phyloP scores from a whole-genome alignment of 2,329 filamentous ascomycete genomes.

The Teratosphaeria destructans region DNA sequence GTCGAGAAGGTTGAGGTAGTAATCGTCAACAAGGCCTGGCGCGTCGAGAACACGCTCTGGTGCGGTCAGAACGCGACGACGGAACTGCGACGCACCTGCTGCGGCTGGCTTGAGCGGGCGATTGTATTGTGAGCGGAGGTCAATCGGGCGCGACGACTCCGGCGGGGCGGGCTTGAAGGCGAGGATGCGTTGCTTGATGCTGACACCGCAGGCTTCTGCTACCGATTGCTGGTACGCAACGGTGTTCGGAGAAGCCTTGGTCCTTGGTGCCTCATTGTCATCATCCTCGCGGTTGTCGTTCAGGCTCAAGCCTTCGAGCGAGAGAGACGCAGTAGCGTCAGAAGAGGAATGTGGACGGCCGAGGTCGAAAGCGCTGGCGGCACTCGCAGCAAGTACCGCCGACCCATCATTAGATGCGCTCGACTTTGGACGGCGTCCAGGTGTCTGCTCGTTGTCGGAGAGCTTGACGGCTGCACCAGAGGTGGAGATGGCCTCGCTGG shows the following conservation, averaged over 20 bases:
- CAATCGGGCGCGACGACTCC: conserved; percentile 95
- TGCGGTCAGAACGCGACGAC: conserved; percentile 83
- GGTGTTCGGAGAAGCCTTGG: conserved; percentile 74
- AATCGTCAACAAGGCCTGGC: conserved; percentile 91
- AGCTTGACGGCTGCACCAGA: conserved; percentile 72
- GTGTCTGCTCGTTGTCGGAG: conserved; percentile 56
- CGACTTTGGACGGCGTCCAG: conserved; percentile 53
- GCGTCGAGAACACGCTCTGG: conserved; percentile 95
- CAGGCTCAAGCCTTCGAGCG: conserved; percentile 69
- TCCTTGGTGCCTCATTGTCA: conserved; percentile 48
- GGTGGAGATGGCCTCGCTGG: conserved; percentile 71
- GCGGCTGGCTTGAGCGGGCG: conserved; percentile 74
- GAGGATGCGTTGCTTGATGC: conserved; percentile 86
- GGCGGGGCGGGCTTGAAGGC: conserved; percentile 98
- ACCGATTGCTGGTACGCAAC: conserved; percentile 87
- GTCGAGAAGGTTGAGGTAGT: conserved; percentile 96
- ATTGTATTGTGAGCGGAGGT: conserved; percentile 96
- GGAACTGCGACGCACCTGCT: conserved; percentile 69
- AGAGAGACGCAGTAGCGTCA: conserved; percentile 44
- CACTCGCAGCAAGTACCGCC: conserved; percentile 58
- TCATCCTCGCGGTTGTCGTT: conserved; percentile 64
- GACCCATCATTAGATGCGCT: conserved; percentile 58
- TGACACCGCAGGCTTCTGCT: conserved; percentile 83
- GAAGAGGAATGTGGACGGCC: conserved; percentile 54
- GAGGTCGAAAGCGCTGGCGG: conserved; percentile 56